A percentile compares a stretch with the other conserved stretches of the same genome.
These are phyloP conservation scores for Paradendryphiella salina DNA, from an alignment of 2,329 filamentous ascomycete species.

Conservation along the genomic window DNA sequence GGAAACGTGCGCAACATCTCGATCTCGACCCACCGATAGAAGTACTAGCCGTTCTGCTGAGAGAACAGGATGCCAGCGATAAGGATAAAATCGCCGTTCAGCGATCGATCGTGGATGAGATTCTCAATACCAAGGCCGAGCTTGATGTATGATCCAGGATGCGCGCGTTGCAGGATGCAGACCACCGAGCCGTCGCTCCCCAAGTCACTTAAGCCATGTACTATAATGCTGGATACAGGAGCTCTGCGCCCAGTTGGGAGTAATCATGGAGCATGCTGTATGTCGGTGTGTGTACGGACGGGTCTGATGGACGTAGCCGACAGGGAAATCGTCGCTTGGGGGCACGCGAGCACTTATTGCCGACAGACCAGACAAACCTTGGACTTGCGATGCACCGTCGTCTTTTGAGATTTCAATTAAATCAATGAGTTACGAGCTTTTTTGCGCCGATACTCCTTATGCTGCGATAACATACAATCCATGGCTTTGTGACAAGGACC, in stretches of 20 bases:
- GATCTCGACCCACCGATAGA: conserved; percentile 86
- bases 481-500: not conserved
- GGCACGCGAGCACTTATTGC: conserved; percentile 2
- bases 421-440: not conserved
- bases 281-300: not conserved
- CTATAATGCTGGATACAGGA: not conserved
- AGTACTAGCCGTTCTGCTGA: conserved; percentile 81
- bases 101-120: conserved; percentile 73
- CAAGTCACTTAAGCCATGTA: not conserved
- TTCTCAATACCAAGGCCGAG: conserved; percentile 56
- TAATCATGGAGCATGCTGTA: not conserved
- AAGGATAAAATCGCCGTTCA: conserved; percentile 60
- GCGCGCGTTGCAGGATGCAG: not conserved
- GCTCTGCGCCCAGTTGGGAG: not conserved
- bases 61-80: conserved; percentile 59
- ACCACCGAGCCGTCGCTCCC: not conserved
- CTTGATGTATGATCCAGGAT: conserved; percentile 31
- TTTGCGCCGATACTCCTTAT: no score
- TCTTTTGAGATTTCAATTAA: not conserved
- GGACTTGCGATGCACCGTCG: not conserved
- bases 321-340: not conserved
- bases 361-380: not conserved
- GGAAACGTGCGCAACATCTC: conserved; percentile 82
- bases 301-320: not conserved
- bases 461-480: not conserved